Conservation (phyloP, 768 basidiomycete species). For the Dendrothele bispora region DNA sequence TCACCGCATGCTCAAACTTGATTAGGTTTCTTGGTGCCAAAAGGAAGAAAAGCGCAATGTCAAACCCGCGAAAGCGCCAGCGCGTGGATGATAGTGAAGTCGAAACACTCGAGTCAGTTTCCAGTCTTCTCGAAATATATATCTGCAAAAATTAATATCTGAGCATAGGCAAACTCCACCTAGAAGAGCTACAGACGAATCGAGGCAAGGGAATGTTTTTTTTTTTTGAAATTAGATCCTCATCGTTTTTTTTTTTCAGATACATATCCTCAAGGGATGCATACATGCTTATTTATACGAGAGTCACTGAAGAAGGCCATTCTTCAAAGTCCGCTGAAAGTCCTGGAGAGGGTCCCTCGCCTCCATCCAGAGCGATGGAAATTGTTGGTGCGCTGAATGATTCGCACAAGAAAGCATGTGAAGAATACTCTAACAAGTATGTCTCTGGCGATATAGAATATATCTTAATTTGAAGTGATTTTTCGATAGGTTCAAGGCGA, state of each 20-base stretch:
- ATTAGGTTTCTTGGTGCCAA: slow-evolving; percentile 26
- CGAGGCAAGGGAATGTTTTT: too few relatives aligned
- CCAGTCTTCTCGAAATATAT: neutral
- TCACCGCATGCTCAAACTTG: neutral
- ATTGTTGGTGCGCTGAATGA: slow-evolving; percentile 57
- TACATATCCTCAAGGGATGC: slow-evolving; percentile 79
- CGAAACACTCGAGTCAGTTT: slow-evolving; percentile 30
- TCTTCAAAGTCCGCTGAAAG: slow-evolving; percentile 22
- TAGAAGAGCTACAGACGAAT: too few relatives aligned
- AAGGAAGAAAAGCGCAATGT: slow-evolving; percentile 31
- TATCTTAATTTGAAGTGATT: slow-evolving; percentile 2
- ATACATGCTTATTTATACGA: slow-evolving; percentile 93
- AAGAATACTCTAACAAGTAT: slow-evolving; percentile 47
- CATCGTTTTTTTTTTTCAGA: neutral
- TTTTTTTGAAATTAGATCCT: neutral
- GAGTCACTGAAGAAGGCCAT: slow-evolving; percentile 37
- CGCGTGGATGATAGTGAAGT: slow-evolving; percentile 63
- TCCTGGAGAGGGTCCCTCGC: slow-evolving; percentile 30
- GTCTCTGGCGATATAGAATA: slow-evolving; percentile 41
- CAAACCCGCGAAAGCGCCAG: slow-evolving; percentile 47
- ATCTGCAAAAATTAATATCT: too few relatives aligned
- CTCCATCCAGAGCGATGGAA: slow-evolving; percentile 55
- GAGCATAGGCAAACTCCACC: too few relatives aligned
- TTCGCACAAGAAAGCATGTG: slow-evolving; percentile 53
- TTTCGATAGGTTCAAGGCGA: slow-evolving; percentile 39